Conservation (phyloP, 768 basidiomycete species). For the Trametes coccinea region DNA sequence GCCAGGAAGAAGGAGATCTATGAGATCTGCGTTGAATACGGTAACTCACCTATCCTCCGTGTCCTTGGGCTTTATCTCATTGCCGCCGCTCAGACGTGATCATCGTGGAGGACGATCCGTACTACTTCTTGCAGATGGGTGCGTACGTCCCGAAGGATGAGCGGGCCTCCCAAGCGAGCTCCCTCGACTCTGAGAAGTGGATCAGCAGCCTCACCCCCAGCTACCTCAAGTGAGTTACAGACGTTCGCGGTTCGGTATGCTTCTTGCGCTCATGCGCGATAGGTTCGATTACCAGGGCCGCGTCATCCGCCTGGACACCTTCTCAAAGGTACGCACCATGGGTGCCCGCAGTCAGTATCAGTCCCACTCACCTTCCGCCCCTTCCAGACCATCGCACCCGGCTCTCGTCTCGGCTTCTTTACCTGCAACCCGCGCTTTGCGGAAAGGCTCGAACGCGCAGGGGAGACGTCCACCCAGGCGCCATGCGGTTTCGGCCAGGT, state of each 20-base stretch:
- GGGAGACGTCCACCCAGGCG: slow-evolving; percentile 67
- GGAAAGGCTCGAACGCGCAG: slow-evolving; percentile 68
- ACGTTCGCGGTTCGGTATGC: not conserved
- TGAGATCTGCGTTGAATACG: slow-evolving; percentile 79
- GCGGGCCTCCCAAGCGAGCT: slow-evolving; percentile 25
- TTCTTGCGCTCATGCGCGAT: not conserved
- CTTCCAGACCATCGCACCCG: slow-evolving; percentile 72
- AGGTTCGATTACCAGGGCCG: slow-evolving; percentile 78
- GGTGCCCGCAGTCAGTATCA: no score
- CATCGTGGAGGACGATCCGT: slow-evolving; percentile 85
- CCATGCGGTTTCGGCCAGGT: slow-evolving; percentile 76
- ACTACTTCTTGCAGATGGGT: slow-evolving; percentile 71
- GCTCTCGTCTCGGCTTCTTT: slow-evolving; percentile 77
- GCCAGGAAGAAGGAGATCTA: slow-evolving; percentile 78
- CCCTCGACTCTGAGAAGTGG: slow-evolving; percentile 40
- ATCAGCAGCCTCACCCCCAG: slow-evolving; percentile 59
- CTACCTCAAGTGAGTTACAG: slow-evolving; percentile 50
- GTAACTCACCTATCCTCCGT: slow-evolving; percentile 35
- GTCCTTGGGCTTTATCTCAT: not conserved
- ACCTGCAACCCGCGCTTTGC: slow-evolving; percentile 76
- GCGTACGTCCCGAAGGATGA: slow-evolving; percentile 49
- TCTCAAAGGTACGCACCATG: slow-evolving; percentile 57
- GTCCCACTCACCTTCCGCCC: slow-evolving; percentile 4
- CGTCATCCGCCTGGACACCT: slow-evolving; percentile 81
- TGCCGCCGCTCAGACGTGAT: slow-evolving; percentile 54